phyloP scores from a whole-genome alignment of 441 rosid species.

The Adansonia grandidieri region DNA sequence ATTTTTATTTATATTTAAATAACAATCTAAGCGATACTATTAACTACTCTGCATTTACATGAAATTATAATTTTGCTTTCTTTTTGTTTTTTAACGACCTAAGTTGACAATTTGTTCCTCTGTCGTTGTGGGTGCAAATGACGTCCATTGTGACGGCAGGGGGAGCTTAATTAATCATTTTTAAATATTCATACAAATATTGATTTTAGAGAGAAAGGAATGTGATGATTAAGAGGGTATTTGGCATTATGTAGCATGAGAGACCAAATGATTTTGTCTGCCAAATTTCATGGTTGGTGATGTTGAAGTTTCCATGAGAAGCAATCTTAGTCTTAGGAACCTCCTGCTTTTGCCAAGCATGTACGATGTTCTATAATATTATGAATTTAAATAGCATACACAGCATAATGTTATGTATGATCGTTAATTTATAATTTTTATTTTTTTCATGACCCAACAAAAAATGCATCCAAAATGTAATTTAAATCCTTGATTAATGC shows the following conservation, averaged over 20 bases:
- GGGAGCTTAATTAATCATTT: neutral
- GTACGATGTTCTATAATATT: neutral
- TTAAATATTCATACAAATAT: neutral
- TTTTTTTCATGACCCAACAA: too few relatives aligned
- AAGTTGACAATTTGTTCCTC: slow-evolving; percentile 7
- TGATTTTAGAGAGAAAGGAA: slow-evolving; percentile 3
- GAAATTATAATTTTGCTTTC: too few relatives aligned
- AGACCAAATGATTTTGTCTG: slow-evolving; percentile 16
- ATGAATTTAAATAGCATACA: too few relatives aligned
- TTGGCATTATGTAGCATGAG: neutral
- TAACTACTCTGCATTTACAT: slow-evolving; percentile 2
- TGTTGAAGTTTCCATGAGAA: slow-evolving; percentile 37
- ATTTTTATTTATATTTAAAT: neutral
- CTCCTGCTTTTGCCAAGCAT: neutral
- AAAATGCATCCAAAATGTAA: too few relatives aligned
- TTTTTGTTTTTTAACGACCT: neutral
- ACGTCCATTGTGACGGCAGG: slow-evolving; percentile 45
- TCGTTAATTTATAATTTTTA: too few relatives aligned
- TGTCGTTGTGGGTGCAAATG: slow-evolving; percentile 25
- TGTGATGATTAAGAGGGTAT: neutral
- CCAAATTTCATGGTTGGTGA: slow-evolving; percentile 27
- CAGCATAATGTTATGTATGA: too few relatives aligned
- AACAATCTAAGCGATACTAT: neutral
- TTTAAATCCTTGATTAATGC: too few relatives aligned
- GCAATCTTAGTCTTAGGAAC: slow-evolving; percentile 19